Evolutionary conservation across 1,284 basidiomycete genomes (phyloP), one percentile per base, ranked within the genome.

Genomic region (Melampsora americana): DNA sequence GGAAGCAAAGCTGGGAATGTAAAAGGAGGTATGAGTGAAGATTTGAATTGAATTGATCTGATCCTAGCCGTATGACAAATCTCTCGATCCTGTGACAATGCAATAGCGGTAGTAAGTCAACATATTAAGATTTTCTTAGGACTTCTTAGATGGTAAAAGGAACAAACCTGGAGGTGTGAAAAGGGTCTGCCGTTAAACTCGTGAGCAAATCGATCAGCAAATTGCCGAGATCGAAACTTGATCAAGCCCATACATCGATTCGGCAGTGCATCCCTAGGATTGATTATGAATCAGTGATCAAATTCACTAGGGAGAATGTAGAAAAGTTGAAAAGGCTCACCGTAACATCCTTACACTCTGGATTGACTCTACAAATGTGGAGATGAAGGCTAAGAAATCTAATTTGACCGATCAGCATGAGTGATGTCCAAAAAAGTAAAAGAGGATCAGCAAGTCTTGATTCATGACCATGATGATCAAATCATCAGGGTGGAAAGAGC

Each of bases 151-250:
- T 87, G 28, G 88, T 86, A 7, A 87, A 84, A 73, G 89, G 89
- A 53, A 88, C 86, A 83, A 98, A 97, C 82, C 92, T 92, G 80
- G n/a, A 84, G 79, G 0, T 91, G 90, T 81, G 92, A 93, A 84
- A 95, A 97, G 0, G 88, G 87, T 78, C 90, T 90, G 5, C 93
- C 92, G 78, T 94, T 93, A 83, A 93, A 98, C 78, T 90, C 90
- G 81, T 93, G 90, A 23, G 88, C 86, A 82, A 99, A 99, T 79
- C 95, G 91, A 20, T 87, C 85, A 0, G 93, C 94, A 80, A 90
- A 87, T 30, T 88, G 86, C 6, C 87, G 84, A 76, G 89, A 88
- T 50, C 88, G 86, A 83, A 99, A 97, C 81, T 92, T 92, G 80
- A 99, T 88, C 18, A 99, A 85, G 1, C 90, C 93, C 71, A 98